Base-by-base conservation (phyloP, 345 rosid species). In the Eucalyptus pumila region DNA sequence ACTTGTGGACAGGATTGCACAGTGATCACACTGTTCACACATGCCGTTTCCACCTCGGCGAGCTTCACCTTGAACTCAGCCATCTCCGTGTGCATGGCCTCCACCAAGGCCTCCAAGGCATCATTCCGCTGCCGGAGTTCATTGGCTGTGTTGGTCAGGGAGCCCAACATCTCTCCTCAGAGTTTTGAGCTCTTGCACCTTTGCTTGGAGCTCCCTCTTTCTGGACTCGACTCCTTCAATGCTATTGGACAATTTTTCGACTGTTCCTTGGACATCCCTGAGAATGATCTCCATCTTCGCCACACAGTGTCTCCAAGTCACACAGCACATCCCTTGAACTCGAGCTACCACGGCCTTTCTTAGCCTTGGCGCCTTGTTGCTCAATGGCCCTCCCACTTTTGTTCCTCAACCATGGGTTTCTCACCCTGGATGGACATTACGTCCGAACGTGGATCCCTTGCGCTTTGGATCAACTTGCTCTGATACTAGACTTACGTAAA, bases 1-100 rank as follows among this genome's bases (percentile, higher is more conserved):
- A 1, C 67, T 26, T 2, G 7, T 26, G 67, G 67, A 60, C 67
- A 2, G 2, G 67, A 27, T 60, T 60, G 32, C 14, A 1, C 32
- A 26, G 32, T 60, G 14, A 60, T 60, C 67, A 60, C 4, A 0
- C 67, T 60, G 69, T 62, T 30, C 69, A 62, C 1, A 0, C 8
- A 6, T 62, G 69, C 34, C 16, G 4, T 7, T 13, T 27, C 52
- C 2, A 85, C 56, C 11, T 51, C 7, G 4, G 16, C 2, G 0
- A 47, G 54, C 87, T 85, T 51, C 13, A 11, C 56, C 87, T 85
- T 85, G 40, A 30, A 54, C 54, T 85, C 37, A 0, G 7, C 54
- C 54, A 42, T 9, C 40, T 85, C 24, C 3, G 3, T 8, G 8
- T 3, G 13, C 56, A 85, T 85, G 26, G 40, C 87, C 51, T 30